A percentile compares a stretch with the other conserved stretches of the same genome.
These are phyloP conservation scores for Penicillium cinerascens DNA, from an alignment of 495 filamentous ascomycete species.

Conservation along the genomic window DNA sequence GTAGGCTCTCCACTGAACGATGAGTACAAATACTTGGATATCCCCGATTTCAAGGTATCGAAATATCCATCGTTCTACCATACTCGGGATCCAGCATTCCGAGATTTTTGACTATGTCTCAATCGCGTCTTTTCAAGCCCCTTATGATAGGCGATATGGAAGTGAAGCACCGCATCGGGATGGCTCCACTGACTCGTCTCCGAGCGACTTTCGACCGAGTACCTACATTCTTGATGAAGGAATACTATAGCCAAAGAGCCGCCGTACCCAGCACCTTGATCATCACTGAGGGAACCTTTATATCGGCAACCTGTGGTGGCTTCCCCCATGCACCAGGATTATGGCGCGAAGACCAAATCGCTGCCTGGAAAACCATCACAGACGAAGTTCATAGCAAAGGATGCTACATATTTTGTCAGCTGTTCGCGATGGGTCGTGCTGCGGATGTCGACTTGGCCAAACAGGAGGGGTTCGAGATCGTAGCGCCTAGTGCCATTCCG, in stretches of 20 bases:
- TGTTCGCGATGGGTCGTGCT: conserved; percentile 64
- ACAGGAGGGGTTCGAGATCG: conserved; percentile 20
- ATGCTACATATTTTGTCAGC: conserved; percentile 59
- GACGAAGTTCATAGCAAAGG: conserved; percentile 63
- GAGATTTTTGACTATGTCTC: conserved; percentile 3
- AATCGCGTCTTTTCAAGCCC: conserved; percentile 46
- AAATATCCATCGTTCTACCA: background rate
- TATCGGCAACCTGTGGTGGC: conserved; percentile 48
- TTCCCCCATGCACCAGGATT: conserved; percentile 61
- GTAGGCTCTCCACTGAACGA: background rate
- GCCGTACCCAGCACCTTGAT: conserved; percentile 49
- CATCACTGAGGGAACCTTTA: conserved; percentile 60
- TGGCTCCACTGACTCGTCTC: conserved; percentile 52
- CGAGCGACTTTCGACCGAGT: conserved; percentile 35
- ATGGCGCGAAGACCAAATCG: conserved; percentile 55
- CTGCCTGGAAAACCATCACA: conserved; percentile 56
- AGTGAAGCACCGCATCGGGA: conserved; percentile 46
- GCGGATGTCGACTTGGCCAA: conserved; percentile 38
- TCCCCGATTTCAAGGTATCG: background rate
- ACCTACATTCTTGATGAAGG: conserved; percentile 34
- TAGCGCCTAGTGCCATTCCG: conserved; percentile 42
- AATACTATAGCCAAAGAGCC: conserved; percentile 54
- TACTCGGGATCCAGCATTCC: background rate
- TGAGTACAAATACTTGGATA: conserved; percentile 1
- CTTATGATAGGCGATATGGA: conserved; percentile 40